These are phyloP conservation scores for Psilocybe subaeruginosa DNA, from an alignment of 768 basidiomycete species.

Conservation along the genomic window DNA sequence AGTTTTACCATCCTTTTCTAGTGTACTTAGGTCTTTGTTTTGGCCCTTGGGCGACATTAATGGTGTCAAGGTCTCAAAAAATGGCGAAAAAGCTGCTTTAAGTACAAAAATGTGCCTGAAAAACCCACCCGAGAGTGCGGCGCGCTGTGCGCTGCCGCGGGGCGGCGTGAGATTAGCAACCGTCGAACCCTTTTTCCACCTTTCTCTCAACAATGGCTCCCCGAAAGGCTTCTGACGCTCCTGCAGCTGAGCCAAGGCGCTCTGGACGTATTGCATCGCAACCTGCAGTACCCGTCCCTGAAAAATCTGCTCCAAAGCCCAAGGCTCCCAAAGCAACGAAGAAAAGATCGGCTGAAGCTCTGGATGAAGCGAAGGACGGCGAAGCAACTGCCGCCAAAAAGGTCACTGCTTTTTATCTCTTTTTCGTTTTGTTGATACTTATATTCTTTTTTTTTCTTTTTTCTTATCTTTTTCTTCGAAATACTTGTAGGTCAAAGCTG, in stretches of 20 bases:
- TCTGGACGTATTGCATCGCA: slow-evolving; percentile 59
- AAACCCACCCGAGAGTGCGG: slow-evolving; percentile 2
- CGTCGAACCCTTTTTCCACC: not conserved
- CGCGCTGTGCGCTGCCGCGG: slow-evolving; percentile 13
- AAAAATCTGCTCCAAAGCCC: slow-evolving; percentile 24
- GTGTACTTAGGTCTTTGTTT: not conserved
- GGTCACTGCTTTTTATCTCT: slow-evolving; percentile 25
- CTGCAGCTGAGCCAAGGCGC: slow-evolving; percentile 46
- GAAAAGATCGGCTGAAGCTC: slow-evolving; percentile 41
- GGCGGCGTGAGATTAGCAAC: slow-evolving; percentile 1
- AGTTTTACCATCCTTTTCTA: not conserved
- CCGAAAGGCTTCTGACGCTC: slow-evolving; percentile 35
- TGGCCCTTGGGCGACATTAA: not conserved
- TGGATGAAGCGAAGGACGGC: slow-evolving; percentile 32
- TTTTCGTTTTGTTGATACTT: slow-evolving; percentile 8
- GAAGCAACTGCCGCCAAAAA: slow-evolving; percentile 42
- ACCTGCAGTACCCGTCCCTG: slow-evolving; percentile 36
- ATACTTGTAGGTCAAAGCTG: slow-evolving; percentile 35
- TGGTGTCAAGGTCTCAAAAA: not conserved
- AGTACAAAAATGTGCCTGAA: slow-evolving; percentile 8
- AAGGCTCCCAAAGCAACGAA: slow-evolving; percentile 36
- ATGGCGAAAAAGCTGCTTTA: not conserved
- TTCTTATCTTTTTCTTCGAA: slow-evolving; percentile 9
- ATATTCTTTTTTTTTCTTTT: slow-evolving; percentile 2
- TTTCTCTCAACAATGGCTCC: slow-evolving; percentile 26